phyloP scores from a whole-genome alignment of 1,284 basidiomycete genomes.

The Cryptococcus sp. region DNA sequence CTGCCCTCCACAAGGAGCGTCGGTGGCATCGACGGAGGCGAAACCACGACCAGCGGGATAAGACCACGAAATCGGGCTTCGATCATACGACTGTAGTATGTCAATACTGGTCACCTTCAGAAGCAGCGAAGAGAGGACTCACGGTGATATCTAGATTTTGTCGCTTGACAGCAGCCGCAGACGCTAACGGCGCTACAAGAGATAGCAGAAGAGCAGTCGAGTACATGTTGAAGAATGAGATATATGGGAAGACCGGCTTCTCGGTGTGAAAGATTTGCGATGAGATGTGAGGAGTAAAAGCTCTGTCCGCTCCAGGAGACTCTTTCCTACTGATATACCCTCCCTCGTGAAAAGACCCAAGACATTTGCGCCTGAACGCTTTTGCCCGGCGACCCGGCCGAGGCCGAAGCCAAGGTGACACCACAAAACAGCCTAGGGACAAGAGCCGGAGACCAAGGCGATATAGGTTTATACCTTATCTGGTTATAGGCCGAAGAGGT shows the following conservation, averaged over 20 bases:
- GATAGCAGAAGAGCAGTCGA: neutral
- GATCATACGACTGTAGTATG: neutral
- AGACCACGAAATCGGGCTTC: slow-evolving; percentile 13
- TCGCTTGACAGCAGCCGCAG: neutral
- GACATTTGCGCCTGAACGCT: neutral
- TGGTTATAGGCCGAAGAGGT: neutral
- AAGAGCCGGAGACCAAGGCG: neutral
- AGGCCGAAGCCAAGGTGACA: neutral
- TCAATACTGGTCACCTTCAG: neutral
- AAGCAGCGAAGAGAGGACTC: neutral
- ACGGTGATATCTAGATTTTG: neutral
- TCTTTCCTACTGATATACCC: no score
- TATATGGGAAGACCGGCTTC: neutral
- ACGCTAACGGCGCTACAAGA: neutral
- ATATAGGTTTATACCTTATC: neutral
- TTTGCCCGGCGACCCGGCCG: neutral
- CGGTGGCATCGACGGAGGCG: slow-evolving; percentile 12
- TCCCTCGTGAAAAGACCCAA: neutral
- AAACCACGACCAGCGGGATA: slow-evolving; percentile 23
- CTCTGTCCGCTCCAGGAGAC: no score
- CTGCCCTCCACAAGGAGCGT: slow-evolving; percentile 24
- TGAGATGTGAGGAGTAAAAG: no score
- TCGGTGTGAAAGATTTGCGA: no score
- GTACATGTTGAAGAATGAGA: neutral
- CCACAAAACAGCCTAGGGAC: neutral